phyloP scores from a whole-genome alignment of 768 basidiomycete species.

The Collybia sp. region DNA sequence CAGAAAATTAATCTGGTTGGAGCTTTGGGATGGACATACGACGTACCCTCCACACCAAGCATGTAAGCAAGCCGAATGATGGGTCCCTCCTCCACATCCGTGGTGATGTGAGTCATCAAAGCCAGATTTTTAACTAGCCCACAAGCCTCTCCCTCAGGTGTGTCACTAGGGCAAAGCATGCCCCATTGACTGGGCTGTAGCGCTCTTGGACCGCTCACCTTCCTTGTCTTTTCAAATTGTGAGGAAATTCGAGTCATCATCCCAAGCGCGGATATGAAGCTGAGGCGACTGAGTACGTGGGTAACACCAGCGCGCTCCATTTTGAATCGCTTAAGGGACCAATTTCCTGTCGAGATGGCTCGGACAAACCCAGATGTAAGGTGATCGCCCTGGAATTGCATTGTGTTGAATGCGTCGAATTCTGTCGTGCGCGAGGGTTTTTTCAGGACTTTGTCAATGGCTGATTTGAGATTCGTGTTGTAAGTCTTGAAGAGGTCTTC shows the following conservation, averaged over 20 bases:
- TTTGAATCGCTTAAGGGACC: conserved; percentile 98
- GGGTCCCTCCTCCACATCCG: conserved; percentile 95
- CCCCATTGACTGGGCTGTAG: conserved; percentile 99
- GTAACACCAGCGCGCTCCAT: conserved; percentile 99
- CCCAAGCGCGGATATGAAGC: conserved; percentile 95
- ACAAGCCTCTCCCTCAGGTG: conserved; percentile 99
- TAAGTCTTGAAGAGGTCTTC: conserved; percentile 99
- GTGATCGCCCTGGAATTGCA: conserved; percentile 95
- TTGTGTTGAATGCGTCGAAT: conserved; percentile 91
- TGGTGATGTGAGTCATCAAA: conserved; percentile 99
- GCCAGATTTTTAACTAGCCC: conserved; percentile 98
- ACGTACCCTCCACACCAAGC: conserved; percentile 92
- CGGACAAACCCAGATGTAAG: conserved; percentile 95
- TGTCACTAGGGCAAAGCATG: conserved; percentile 96
- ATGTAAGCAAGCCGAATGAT: conserved; percentile 86
- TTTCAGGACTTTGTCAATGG: conserved; percentile 96
- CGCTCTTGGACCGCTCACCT: conserved; percentile 96
- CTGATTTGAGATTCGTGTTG: conserved; percentile 90
- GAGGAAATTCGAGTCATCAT: conserved; percentile 99
- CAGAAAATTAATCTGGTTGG: conserved; percentile 9
- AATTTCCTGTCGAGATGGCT: conserved; percentile 98
- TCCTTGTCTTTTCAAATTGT: conserved; percentile 98
- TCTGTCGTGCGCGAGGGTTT: conserved; percentile 92
- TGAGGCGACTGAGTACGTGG: conserved; percentile 91
- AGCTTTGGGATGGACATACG: not conserved